phyloP scores from a whole-genome alignment of 2,329 filamentous ascomycete species.

The Nothopassalora personata region DNA sequence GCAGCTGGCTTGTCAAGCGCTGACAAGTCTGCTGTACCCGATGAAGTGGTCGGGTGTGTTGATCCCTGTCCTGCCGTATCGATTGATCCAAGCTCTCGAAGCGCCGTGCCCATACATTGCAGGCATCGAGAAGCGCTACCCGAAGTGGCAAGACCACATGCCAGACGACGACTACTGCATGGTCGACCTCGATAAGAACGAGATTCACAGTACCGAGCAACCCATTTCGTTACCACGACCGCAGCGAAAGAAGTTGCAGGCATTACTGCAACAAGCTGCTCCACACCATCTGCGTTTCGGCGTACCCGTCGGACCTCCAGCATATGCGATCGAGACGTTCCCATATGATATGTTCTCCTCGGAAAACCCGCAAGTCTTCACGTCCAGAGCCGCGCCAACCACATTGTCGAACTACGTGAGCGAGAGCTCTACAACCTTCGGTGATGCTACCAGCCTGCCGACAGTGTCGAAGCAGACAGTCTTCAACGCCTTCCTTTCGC shows the following conservation, averaged over 20 bases:
- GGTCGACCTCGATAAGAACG: constrained; percentile 87
- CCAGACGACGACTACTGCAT: constrained; percentile 95
- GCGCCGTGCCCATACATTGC: constrained; percentile 97
- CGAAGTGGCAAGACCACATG: constrained; percentile 62
- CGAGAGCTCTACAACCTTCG: constrained; percentile 85
- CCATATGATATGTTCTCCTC: constrained; percentile 86
- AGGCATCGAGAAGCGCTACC: constrained; percentile 88
- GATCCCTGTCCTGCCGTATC: constrained; percentile 82
- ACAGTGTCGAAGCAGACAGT: constrained; percentile 56
- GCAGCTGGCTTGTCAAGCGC: constrained; percentile 82
- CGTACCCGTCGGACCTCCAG: constrained; percentile 79
- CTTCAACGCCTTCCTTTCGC: constrained; percentile 86
- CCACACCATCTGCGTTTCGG: constrained; percentile 84
- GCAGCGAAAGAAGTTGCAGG: constrained; percentile 81
- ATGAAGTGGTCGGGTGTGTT: constrained; percentile 91
- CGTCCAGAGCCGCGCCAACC: constrained; percentile 61
- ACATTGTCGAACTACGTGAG: constrained; percentile 80
- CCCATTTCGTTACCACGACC: constrained; percentile 80
- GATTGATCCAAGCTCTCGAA: constrained; percentile 83
- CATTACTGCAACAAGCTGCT: constrained; percentile 81
- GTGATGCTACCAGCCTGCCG: constrained; percentile 52
- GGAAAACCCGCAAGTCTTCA: constrained; percentile 77
- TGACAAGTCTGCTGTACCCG: constrained; percentile 80
- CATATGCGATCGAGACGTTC: constrained; percentile 88
- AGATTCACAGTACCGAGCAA: constrained; percentile 74